These are phyloP conservation scores for Corrigiola litoralis DNA, from an alignment of 179 eudicot genomes.

Conservation along the genomic window DNA sequence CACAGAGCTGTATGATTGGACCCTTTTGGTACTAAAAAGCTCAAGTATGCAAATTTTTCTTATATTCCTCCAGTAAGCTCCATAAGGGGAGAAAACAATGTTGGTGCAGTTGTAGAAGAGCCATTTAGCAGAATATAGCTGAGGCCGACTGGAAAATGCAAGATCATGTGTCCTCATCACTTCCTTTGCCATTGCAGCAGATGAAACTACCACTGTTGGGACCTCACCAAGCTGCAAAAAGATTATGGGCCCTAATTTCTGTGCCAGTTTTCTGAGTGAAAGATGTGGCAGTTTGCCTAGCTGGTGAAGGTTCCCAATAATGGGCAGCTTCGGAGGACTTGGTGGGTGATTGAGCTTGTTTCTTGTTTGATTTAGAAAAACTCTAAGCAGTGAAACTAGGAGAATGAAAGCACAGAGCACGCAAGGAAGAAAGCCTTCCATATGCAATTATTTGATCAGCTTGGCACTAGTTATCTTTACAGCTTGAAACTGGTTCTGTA, in stretches of 20 bases:
- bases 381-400: neutral
- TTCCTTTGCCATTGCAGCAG: conserved; percentile 36
- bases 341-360: conserved; percentile 32
- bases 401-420: conserved; percentile 11
- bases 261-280: conserved; percentile 31
- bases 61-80: conserved; percentile 40
- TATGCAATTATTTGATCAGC: neutral
- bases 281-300: conserved; percentile 43
- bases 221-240: conserved; percentile 33
- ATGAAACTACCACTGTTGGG: conserved; percentile 40
- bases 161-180: conserved; percentile 36
- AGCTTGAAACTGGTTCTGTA: no score
- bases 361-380: conserved; percentile 3
- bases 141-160: conserved; percentile 21
- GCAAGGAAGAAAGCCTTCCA: conserved; percentile 7
- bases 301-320: conserved; percentile 57
- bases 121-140: neutral
- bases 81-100: conserved; percentile 26
- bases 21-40: conserved; percentile 28
- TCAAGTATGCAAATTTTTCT: conserved; percentile 33
- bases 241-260: conserved; percentile 42
- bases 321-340: conserved; percentile 46
- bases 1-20: conserved; percentile 21
- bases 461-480: no score
- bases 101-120: conserved; percentile 29